A percentile compares a stretch with the other conserved stretches of the same genome.
Conservation (phyloP, 129 eudicot genomes). For the Calendula officinalis region DNA sequence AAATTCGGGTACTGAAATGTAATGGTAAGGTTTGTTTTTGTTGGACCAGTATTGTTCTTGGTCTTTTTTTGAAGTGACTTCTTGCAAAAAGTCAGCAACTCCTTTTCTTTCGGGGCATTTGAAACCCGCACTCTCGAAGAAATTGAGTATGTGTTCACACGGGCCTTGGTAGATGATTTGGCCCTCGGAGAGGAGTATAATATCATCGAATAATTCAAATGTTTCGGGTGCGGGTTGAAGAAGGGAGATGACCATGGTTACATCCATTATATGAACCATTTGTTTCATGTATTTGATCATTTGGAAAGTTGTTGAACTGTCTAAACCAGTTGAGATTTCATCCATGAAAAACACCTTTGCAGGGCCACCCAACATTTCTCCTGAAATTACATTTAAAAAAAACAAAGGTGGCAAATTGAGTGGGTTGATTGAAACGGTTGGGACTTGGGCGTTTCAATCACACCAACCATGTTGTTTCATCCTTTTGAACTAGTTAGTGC, state of each 20-base stretch:
- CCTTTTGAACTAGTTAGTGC: too few relatives aligned
- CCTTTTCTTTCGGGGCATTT: conserved; percentile 21
- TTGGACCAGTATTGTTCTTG: conserved; percentile 29
- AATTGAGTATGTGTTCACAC: conserved; percentile 10
- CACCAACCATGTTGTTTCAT: too few relatives aligned
- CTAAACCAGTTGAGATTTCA: conserved; percentile 30
- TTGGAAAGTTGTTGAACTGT: conserved; percentile 26
- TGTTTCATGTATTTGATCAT: conserved; percentile 20
- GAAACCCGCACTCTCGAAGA: conserved; percentile 19
- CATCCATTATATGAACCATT: conserved; percentile 25
- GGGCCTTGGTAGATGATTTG: conserved; percentile 29
- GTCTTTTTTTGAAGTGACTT: conserved; percentile 26
- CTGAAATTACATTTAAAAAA: neutral
- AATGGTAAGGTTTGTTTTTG: conserved; percentile 8
- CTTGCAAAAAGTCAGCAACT: conserved; percentile 27
- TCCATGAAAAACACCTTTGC: conserved; percentile 31
- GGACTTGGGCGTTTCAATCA: too few relatives aligned
- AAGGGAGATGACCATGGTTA: conserved; percentile 27
- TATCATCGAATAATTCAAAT: conserved; percentile 18
- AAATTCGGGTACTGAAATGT: conserved; percentile 12
- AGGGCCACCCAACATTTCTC: conserved; percentile 27
- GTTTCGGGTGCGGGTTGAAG: conserved; percentile 30
- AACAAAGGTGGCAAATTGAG: too few relatives aligned
- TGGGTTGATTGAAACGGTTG: too few relatives aligned
- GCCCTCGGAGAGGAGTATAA: conserved; percentile 22